Conservation (phyloP, 768 basidiomycete species). For the Cystofilobasidium macerans region DNA sequence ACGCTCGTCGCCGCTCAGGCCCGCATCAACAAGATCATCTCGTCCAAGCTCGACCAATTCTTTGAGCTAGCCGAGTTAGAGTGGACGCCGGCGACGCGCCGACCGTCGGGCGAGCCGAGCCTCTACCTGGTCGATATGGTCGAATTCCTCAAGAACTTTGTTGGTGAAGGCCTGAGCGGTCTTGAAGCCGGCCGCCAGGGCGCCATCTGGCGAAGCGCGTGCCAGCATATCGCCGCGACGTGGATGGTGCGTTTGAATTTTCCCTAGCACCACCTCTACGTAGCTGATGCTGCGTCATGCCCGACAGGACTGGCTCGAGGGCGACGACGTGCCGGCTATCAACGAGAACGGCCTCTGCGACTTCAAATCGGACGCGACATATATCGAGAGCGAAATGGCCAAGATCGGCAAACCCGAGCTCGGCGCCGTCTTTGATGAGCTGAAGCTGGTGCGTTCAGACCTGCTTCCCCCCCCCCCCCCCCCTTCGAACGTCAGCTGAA, state of each 20-base stretch:
- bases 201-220: slow-evolving; percentile 74
- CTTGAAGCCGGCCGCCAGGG: slow-evolving; percentile 76
- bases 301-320: slow-evolving; percentile 61
- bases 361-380: slow-evolving; percentile 71
- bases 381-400: slow-evolving; percentile 76
- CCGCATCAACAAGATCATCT: slow-evolving; percentile 71
- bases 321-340: slow-evolving; percentile 60
- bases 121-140: slow-evolving; percentile 90
- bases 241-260: slow-evolving; percentile 80
- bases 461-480: background rate
- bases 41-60: slow-evolving; percentile 86
- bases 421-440: slow-evolving; percentile 60
- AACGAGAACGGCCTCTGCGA: slow-evolving; percentile 86
- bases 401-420: slow-evolving; percentile 62
- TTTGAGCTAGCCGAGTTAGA: slow-evolving; percentile 92
- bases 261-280: slow-evolving; percentile 27
- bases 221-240: slow-evolving; percentile 75
- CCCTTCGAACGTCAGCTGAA: background rate
- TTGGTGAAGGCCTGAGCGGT: slow-evolving; percentile 61
- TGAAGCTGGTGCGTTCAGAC: slow-evolving; percentile 54
- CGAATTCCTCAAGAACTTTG: slow-evolving; percentile 91
- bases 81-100: slow-evolving; percentile 57
- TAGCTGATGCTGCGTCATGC: background rate
- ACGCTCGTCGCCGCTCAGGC: slow-evolving; percentile 59
- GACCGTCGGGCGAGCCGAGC: slow-evolving; percentile 41